phyloP scores from a whole-genome alignment of 202 grass and related monocot species.

The Eragrostis tef region DNA sequence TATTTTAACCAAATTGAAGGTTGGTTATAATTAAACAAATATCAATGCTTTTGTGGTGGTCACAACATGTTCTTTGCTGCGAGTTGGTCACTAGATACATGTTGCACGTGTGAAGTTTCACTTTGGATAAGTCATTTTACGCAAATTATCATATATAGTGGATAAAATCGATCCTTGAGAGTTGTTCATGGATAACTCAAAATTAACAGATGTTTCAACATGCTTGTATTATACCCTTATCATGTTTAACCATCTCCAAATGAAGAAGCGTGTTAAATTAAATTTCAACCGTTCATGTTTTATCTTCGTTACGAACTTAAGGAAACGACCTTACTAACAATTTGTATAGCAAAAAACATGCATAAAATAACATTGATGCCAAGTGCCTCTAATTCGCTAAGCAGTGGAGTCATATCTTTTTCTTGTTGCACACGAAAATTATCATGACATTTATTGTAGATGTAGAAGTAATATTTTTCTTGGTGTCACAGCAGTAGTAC shows the following conservation, averaged over 20 bases:
- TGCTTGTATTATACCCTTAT: background rate
- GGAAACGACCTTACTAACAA: background rate
- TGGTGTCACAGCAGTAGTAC: slow-evolving; percentile 23
- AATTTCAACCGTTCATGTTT: background rate
- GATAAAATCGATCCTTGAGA: no score
- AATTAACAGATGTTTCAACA: no score
- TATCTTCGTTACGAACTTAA: background rate
- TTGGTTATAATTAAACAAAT: no score
- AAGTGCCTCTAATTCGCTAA: background rate
- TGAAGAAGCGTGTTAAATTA: background rate
- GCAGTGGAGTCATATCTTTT: background rate
- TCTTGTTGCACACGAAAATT: background rate
- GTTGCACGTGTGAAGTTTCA: no score
- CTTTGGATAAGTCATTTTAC: no score
- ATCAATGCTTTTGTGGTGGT: no score
- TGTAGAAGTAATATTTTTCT: background rate
- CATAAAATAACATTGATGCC: background rate
- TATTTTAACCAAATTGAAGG: no score
- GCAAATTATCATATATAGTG: no score
- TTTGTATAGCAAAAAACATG: background rate
- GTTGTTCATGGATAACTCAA: no score
- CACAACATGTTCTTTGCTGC: no score
- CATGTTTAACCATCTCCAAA: background rate
- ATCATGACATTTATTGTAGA: background rate
- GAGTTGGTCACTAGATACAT: no score